Conservation (phyloP, 2,329 filamentous ascomycete species). For the Fusarium sp. region DNA sequence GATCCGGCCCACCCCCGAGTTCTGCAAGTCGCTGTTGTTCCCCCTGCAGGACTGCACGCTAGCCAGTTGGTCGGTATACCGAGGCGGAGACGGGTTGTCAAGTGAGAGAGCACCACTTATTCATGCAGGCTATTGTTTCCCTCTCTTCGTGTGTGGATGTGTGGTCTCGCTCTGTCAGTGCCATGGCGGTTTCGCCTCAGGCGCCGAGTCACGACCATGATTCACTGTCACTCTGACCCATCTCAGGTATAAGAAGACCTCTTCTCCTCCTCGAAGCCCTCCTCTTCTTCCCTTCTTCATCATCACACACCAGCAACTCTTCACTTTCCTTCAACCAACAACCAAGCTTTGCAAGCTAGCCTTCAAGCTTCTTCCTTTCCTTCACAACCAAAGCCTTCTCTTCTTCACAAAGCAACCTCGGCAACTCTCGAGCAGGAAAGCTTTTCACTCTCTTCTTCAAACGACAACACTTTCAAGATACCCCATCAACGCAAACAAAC, state of each 20-base stretch:
- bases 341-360: constrained; percentile 19
- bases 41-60: constrained; percentile 10
- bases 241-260: constrained; percentile 25
- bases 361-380: constrained; percentile 7
- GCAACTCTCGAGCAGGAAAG: not conserved
- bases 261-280: not conserved
- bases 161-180: not conserved
- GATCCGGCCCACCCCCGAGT: not conserved
- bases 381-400: not conserved
- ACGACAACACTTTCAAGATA: not conserved
- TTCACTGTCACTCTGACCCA: constrained; percentile 17
- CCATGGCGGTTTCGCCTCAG: not conserved
- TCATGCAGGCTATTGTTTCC: constrained; percentile 4
- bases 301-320: constrained; percentile 8
- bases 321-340: constrained; percentile 10
- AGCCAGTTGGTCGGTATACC: constrained; percentile 6
- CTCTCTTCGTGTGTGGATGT: not conserved
- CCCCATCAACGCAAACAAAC: not conserved
- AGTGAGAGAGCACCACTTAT: not conserved
- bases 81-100: not conserved
- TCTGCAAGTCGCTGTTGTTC: not conserved
- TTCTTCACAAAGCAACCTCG: not conserved
- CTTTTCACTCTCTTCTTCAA: not conserved
- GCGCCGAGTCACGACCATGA: constrained; percentile 8
- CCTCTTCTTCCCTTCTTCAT: constrained; percentile 14